These are phyloP conservation scores for Bacidia gigantensis DNA, from an alignment of 495 filamentous ascomycete genomes.

Conservation along the genomic window DNA sequence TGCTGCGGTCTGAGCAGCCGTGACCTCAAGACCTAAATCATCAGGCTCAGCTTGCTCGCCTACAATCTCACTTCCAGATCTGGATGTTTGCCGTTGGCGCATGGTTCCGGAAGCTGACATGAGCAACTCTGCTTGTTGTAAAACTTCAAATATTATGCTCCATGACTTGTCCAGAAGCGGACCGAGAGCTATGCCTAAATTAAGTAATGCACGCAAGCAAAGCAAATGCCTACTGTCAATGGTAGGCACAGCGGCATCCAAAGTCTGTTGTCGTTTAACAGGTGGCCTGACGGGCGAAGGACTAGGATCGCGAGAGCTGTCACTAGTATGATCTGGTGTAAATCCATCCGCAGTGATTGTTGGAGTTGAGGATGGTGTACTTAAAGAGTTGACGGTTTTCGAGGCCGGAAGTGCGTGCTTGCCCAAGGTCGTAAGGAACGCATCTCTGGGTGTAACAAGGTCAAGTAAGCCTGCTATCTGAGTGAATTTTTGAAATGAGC, in stretches of 20 bases:
- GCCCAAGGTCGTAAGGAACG: conserved; percentile 82
- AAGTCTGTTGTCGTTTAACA: conserved; percentile 24
- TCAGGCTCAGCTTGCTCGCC: conserved; percentile 23
- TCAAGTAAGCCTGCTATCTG: conserved; percentile 85
- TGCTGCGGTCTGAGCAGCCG: conserved; percentile 80
- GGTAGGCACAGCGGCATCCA: conserved; percentile 24
- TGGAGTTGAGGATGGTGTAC: conserved; percentile 16
- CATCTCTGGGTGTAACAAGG: conserved; percentile 75
- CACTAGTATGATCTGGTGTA: background rate
- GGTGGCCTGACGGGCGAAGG: conserved; percentile 33
- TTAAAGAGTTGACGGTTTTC: background rate
- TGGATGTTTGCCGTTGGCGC: conserved; percentile 16
- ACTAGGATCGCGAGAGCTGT: conserved; percentile 24
- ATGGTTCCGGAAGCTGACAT: conserved; percentile 42
- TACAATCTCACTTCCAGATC: conserved; percentile 2
- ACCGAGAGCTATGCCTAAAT: conserved; percentile 87
- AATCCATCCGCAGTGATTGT: background rate
- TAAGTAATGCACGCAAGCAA: conserved; percentile 78
- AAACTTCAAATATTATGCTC: conserved; percentile 78
- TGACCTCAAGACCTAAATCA: conserved; percentile 63
- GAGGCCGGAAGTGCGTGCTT: conserved; percentile 75
- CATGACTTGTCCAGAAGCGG: conserved; percentile 69
- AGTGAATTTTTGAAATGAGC: conserved; percentile 87
- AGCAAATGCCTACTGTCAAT: conserved; percentile 81
- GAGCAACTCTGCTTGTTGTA: conserved; percentile 81